Percentiles rank a stretch among this genome's conserved stretches.
phyloP scores from a whole-genome alignment of 371 early-diverging fungal species.

The Apophysomyces sp. region DNA sequence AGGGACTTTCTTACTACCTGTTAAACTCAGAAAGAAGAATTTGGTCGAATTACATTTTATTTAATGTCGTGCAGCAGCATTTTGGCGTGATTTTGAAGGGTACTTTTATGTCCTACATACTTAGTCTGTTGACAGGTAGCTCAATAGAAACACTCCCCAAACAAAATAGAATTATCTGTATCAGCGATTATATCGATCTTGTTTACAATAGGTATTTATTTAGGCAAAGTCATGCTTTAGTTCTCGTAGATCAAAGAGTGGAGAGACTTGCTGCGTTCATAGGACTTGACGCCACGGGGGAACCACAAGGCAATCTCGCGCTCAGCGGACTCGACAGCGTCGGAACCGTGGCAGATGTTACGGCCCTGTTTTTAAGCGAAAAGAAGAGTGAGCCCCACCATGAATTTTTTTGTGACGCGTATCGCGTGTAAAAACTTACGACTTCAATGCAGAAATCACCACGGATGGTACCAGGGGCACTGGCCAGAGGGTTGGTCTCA shows the following conservation, averaged over 20 bases:
- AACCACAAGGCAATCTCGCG: slow-evolving; percentile 98
- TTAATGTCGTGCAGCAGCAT: no score
- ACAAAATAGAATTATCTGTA: no score
- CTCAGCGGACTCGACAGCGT: slow-evolving; percentile 97
- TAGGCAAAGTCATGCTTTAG: neutral
- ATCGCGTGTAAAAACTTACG: slow-evolving; percentile 26
- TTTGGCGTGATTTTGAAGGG: no score
- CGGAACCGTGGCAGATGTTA: slow-evolving; percentile 99
- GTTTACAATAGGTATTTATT: neutral
- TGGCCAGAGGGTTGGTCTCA: slow-evolving; percentile 91
- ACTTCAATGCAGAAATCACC: slow-evolving; percentile 97
- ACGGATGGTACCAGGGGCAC: slow-evolving; percentile 98
- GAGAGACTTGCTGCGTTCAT: slow-evolving; percentile 53
- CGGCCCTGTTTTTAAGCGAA: slow-evolving; percentile 45
- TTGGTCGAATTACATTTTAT: no score
- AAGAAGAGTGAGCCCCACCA: neutral
- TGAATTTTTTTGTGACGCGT: neutral
- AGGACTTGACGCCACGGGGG: slow-evolving; percentile 75
- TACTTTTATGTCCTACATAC: no score
- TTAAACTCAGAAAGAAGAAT: no score
- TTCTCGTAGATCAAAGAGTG: slow-evolving; percentile 78
- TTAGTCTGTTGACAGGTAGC: no score
- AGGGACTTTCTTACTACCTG: no score
- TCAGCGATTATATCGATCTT: no score
- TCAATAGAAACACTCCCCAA: no score